Percentiles rank a stretch among this genome's conserved stretches.
Conservation (phyloP, 106 monocot genomes). For the Cymbidium sinense region DNA sequence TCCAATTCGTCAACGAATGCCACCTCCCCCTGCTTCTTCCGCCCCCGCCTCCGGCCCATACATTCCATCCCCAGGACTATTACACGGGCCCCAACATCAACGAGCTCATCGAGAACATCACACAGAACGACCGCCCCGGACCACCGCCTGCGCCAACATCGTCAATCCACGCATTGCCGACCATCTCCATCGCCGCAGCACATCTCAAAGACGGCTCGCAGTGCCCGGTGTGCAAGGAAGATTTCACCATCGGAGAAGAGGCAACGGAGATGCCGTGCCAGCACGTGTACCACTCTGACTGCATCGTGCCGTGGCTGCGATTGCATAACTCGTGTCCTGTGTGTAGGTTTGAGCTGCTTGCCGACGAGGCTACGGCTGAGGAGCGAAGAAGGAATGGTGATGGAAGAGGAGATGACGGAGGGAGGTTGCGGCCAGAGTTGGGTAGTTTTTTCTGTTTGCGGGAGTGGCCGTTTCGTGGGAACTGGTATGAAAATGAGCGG, state of each 20-base stretch:
- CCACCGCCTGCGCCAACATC: conserved; percentile 42
- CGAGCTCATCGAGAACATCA: conserved; percentile 52
- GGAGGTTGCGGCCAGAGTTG: background rate
- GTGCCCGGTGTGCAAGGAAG: conserved; percentile 86
- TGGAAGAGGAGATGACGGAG: background rate
- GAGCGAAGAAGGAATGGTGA: background rate
- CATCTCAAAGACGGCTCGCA: conserved; percentile 49
- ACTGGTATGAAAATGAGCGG: too few species aligned
- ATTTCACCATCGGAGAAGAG: conserved; percentile 57
- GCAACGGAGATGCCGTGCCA: conserved; percentile 77
- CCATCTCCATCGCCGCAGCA: conserved; percentile 24
- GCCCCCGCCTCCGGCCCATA: background rate
- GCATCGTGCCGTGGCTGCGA: conserved; percentile 67
- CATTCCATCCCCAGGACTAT: conserved; percentile 35
- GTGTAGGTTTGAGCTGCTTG: conserved; percentile 49
- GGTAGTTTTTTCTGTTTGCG: background rate
- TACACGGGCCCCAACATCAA: conserved; percentile 34
- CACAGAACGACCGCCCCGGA: conserved; percentile 71
- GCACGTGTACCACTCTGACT: conserved; percentile 74
- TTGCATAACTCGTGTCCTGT: conserved; percentile 77
- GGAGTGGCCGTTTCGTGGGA: too few species aligned
- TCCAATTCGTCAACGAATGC: background rate
- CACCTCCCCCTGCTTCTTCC: conserved; percentile 1
- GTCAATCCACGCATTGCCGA: conserved; percentile 56
- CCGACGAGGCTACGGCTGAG: background rate